These are phyloP conservation scores for Magnaporthiopsis rhizophila DNA, from an alignment of 2,329 filamentous ascomycete species.

Conservation along the genomic window DNA sequence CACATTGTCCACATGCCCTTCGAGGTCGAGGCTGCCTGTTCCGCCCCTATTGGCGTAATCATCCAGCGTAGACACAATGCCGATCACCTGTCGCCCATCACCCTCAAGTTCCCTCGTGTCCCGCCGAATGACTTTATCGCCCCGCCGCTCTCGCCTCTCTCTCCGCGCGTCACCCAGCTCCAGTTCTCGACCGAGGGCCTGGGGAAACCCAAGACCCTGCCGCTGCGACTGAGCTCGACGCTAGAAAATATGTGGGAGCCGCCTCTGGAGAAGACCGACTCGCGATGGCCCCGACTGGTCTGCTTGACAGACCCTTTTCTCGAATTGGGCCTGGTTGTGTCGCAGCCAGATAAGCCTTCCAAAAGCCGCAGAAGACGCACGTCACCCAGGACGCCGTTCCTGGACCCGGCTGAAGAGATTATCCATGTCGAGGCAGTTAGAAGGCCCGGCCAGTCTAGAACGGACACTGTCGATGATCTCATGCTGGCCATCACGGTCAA, in stretches of 20 bases:
- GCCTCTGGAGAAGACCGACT: constrained; percentile 42
- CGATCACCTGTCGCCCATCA: constrained; percentile 40
- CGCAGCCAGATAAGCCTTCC: constrained; percentile 36
- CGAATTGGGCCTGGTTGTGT: constrained; percentile 77
- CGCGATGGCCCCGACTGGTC: constrained; percentile 67
- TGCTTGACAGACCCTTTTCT: constrained; percentile 78
- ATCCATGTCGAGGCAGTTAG: constrained; percentile 68
- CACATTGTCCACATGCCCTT: constrained; percentile 92
- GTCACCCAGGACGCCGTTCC: constrained; percentile 40
- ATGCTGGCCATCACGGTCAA: constrained; percentile 77
- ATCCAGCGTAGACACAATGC: constrained; percentile 68
- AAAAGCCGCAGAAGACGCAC: constrained; percentile 30
- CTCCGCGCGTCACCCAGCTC: constrained; percentile 38
- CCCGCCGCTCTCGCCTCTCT: constrained; percentile 51
- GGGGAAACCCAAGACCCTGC: constrained; percentile 46
- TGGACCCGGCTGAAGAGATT: constrained; percentile 74
- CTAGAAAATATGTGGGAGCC: constrained; percentile 52
- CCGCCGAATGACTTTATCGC: constrained; percentile 80
- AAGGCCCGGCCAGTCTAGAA: constrained; percentile 37
- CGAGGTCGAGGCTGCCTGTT: constrained; percentile 80
- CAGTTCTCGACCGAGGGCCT: constrained; percentile 51
- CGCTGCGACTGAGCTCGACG: constrained; percentile 42
- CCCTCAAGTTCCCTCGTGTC: constrained; percentile 50
- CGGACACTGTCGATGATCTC: constrained; percentile 38
- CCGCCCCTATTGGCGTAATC: constrained; percentile 74